Percentiles rank a stretch among this genome's conserved stretches.
phyloP scores from a whole-genome alignment of 306 rosid species.

The Cucurbita pepo region DNA sequence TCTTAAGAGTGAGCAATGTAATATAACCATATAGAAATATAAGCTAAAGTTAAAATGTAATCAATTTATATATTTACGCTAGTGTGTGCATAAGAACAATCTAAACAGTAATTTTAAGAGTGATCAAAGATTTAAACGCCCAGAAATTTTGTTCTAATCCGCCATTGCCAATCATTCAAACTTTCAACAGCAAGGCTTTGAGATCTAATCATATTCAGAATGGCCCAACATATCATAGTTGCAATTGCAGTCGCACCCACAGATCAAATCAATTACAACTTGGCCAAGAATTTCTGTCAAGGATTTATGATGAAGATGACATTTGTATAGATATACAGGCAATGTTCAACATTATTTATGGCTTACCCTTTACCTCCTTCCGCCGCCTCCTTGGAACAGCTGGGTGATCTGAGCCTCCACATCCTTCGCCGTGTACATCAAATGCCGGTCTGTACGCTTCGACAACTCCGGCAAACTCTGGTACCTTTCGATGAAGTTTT shows the following conservation, averaged over 20 bases:
- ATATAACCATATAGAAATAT: no score
- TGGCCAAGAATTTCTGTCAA: not conserved
- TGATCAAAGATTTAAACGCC: not conserved
- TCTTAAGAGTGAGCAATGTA: no score
- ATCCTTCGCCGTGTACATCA: constrained; percentile 38
- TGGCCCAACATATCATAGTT: not conserved
- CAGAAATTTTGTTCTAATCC: not conserved
- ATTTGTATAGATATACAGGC: not conserved
- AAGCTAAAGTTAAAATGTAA: no score
- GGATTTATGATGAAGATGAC: not conserved
- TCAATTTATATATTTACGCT: not conserved
- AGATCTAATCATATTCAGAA: not conserved
- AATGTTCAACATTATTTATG: not conserved
- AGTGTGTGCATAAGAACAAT: not conserved
- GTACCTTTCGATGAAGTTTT: constrained; percentile 46
- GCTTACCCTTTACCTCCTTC: constrained; percentile 41
- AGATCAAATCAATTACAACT: not conserved
- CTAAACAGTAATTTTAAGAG: not conserved
- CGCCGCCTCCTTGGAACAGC: constrained; percentile 49
- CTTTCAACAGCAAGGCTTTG: not conserved
- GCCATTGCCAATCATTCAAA: not conserved
- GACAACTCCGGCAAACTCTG: constrained; percentile 37
- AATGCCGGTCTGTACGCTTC: constrained; percentile 39
- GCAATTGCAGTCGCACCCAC: not conserved
- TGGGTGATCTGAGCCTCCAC: constrained; percentile 37